A percentile compares a stretch with the other conserved stretches of the same genome.
phyloP scores from a whole-genome alignment of 1,284 basidiomycete genomes.

The Ganoderma boninense region DNA sequence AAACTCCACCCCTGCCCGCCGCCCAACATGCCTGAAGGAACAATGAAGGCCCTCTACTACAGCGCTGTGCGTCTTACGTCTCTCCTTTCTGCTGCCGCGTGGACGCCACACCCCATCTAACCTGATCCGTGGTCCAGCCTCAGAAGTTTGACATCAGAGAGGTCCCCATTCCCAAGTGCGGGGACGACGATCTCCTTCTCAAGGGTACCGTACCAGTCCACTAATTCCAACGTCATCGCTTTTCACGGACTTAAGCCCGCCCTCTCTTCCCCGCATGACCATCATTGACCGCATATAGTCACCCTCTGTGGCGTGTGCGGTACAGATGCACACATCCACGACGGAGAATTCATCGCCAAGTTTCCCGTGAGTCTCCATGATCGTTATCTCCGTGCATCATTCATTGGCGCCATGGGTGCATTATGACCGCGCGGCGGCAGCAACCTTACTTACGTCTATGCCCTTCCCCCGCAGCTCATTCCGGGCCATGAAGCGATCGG shows the following conservation, averaged over 20 bases:
- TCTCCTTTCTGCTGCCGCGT: not conserved
- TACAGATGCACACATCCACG: slow-evolving; percentile 67
- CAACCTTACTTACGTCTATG: slow-evolving; percentile 16
- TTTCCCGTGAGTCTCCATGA: slow-evolving; percentile 50
- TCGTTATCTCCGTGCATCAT: slow-evolving; percentile 24
- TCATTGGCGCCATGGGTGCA: not conserved
- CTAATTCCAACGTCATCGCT: not conserved
- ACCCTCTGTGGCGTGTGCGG: slow-evolving; percentile 45
- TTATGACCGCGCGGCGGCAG: not conserved
- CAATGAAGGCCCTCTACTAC: slow-evolving; percentile 53
- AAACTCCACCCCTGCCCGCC: not conserved
- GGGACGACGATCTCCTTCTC: slow-evolving; percentile 61
- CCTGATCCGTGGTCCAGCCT: slow-evolving; percentile 37
- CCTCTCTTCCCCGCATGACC: slow-evolving; percentile 3
- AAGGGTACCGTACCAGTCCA: slow-evolving; percentile 48
- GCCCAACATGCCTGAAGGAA: slow-evolving; percentile 50
- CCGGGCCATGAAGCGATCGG: slow-evolving; percentile 70
- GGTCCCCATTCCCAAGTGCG: slow-evolving; percentile 54
- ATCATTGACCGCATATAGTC: slow-evolving; percentile 28
- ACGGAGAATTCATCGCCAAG: slow-evolving; percentile 67
- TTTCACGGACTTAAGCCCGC: not conserved
- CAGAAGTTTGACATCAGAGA: slow-evolving; percentile 45
- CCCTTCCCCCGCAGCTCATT: slow-evolving; percentile 48
- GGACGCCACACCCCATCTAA: slow-evolving; percentile 11
- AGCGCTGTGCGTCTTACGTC: slow-evolving; percentile 40